These are phyloP conservation scores for Phytopythium boreale DNA, from an alignment of 352 stramenopile species.

Conservation along the genomic window DNA sequence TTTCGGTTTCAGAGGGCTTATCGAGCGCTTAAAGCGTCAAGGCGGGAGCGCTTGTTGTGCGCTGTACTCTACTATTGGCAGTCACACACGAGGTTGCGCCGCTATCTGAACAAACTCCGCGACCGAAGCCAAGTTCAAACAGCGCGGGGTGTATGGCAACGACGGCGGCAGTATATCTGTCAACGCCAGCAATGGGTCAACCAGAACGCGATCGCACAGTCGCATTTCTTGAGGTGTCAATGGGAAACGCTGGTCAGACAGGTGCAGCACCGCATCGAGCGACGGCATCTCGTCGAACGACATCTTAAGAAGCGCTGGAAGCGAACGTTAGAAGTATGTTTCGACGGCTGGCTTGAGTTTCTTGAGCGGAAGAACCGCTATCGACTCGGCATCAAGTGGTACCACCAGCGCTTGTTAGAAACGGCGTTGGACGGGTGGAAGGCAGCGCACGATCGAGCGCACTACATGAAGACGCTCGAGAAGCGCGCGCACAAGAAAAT, in stretches of 20 bases:
- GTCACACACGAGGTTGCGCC: background rate
- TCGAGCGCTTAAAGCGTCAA: background rate
- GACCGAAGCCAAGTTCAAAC: background rate
- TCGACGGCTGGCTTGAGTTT: slow-evolving; percentile 3
- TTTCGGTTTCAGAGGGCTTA: background rate
- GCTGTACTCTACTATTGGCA: background rate
- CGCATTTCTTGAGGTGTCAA: background rate
- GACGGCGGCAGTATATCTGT: background rate
- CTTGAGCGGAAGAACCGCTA: background rate
- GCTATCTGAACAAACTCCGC: background rate
- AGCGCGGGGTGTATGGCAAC: background rate
- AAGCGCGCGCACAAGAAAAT: background rate
- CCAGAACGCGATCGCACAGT: background rate
- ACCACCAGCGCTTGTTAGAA: background rate
- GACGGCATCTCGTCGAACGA: background rate
- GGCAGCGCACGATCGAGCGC: background rate
- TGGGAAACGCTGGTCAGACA: background rate
- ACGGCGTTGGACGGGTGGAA: background rate
- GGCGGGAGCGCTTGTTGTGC: background rate
- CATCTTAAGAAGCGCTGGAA: background rate
- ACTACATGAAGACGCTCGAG: background rate
- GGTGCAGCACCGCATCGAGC: background rate
- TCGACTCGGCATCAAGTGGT: background rate
- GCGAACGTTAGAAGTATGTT: background rate
- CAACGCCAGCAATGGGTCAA: background rate